Base-by-base conservation (phyloP, 345 rosid species). In the Salix caprea region DNA sequence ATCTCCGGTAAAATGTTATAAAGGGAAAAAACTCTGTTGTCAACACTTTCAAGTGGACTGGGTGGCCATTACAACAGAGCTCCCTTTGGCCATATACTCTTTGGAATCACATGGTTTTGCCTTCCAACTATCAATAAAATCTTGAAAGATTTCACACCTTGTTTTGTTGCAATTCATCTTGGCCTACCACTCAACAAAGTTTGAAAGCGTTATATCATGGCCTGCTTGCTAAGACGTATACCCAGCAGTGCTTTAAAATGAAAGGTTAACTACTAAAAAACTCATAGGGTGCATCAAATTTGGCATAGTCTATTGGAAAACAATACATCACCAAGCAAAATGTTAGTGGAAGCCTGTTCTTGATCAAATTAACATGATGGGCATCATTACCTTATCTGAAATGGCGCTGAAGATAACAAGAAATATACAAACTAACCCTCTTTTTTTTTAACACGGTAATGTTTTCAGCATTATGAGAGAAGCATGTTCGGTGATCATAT, bases 31-130 rank as follows among this genome's bases (percentile, higher is more conserved):
- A 21, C 5, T 6, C 16, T 18, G 34, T 65, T 16, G 12, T 2
- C 23, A n/a, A 40, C 4, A 2, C 42, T 39, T 1, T 30, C 72
- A 30, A 30, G 2, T 44, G 58, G 72, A 44, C n/a, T 21, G 6
- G 18, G 15, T 24, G 34, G 15, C 36, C 13, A 44, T 23, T n/a
- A 19, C 54, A 48, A 15, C 54, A 48, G 77, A 42, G 77, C 66
- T 62, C 52, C 34, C 5, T 74, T 5, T 2, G 23, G 14, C 46
- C 21, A 13, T 14, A 34, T 54, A 14, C n/a, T 48, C 56, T 9
- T 34, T 19, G 5, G 34, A 61, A 69, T 44, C 69, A 76, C 74
- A 69, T 69, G 79, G 61, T 19, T 74, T 32, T 65, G 77, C 64
- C 23, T 69, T 58, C 68, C 46, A 39, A 54, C 2, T 32, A 71